Base-by-base conservation (phyloP, 169 alveolate species). In the Cytauxzoon felis region DNA sequence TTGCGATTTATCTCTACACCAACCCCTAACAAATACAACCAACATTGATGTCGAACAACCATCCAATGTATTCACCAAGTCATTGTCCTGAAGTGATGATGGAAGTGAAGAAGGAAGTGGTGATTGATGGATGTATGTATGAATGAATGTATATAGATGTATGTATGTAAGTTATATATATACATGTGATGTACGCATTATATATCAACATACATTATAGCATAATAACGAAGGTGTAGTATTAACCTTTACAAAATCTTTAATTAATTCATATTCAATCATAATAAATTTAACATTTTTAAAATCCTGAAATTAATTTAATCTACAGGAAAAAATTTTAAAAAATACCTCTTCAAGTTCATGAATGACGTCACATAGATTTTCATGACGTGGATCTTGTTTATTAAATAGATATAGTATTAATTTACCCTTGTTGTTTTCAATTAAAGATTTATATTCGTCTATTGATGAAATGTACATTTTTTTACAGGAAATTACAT, bases 41-140 rank as follows among this genome's bases (percentile, higher is more conserved):
- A 73, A 38, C 71, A 73, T 65, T 7, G 84, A 62, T 6, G 84
- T 73, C 3, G 60, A 21, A 61, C 84, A 73, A 26, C 84, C 84
- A 38, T 73, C 75, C 38, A 73, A 54, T 13, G 69, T 33, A 72
- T 62, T 64, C 23, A 73, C 41, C 16, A 48, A 57, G 58, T 56
- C 45, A n/a, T 52, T 52, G 18, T 19, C 78, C 84, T 73, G 36
- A 62, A 40, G n/a, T 2, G 3, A 16, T 1, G 8, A 11, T 56
- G 21, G 2, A 24, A 9, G 23, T 3, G 9, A 24, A 11, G 29
- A 16, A 24, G n/a, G n/a, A n/a, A n/a, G n/a, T n/a, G n/a, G n/a
- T n/a, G n/a, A n/a, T n/a, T n/a, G n/a, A n/a, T n/a, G n/a, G n/a
- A n/a, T n/a, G n/a, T n/a, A n/a, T n/a, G n/a, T n/a, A n/a, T n/a